phyloP scores from a whole-genome alignment of 2,329 filamentous ascomycete genomes.

The Plectosphaerella cucumerina region DNA sequence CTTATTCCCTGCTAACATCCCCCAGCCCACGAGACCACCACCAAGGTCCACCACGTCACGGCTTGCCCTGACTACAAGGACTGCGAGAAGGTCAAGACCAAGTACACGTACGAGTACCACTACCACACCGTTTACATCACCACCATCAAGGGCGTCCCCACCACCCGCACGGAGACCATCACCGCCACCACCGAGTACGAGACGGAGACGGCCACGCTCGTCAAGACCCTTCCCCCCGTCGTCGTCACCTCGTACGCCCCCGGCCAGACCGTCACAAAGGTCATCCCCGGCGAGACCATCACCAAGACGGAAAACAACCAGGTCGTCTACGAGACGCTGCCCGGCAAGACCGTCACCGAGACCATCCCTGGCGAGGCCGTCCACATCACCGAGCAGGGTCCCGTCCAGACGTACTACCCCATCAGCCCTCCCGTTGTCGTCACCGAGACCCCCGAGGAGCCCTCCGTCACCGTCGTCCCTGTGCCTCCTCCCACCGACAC shows the following conservation, averaged over 20 bases:
- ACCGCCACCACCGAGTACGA: slow-evolving; percentile 2
- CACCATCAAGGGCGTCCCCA: not conserved
- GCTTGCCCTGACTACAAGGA: slow-evolving; percentile 1
- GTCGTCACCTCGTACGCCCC: not conserved
- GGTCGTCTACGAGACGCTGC: not conserved
- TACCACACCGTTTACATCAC: slow-evolving; percentile 1
- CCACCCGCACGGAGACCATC: not conserved
- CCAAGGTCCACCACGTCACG: not conserved
- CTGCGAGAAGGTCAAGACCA: not conserved
- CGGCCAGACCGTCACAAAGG: not conserved
- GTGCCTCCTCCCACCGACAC: not conserved
- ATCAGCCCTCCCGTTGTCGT: not conserved
- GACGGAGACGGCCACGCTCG: not conserved
- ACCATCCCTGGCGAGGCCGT: not conserved
- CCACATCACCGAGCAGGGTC: not conserved
- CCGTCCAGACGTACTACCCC: not conserved
- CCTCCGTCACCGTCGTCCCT: not conserved
- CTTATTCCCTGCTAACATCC: not conserved
- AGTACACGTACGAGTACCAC: slow-evolving; percentile 1
- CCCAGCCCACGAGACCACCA: not conserved
- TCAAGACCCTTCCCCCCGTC: not conserved
- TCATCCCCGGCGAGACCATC: not conserved
- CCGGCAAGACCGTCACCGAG: not conserved
- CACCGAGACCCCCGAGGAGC: not conserved
- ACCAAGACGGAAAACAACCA: not conserved